Base-by-base conservation (phyloP, 2,329 filamentous ascomycete genomes). In the Clonostachys rhizophaga region DNA sequence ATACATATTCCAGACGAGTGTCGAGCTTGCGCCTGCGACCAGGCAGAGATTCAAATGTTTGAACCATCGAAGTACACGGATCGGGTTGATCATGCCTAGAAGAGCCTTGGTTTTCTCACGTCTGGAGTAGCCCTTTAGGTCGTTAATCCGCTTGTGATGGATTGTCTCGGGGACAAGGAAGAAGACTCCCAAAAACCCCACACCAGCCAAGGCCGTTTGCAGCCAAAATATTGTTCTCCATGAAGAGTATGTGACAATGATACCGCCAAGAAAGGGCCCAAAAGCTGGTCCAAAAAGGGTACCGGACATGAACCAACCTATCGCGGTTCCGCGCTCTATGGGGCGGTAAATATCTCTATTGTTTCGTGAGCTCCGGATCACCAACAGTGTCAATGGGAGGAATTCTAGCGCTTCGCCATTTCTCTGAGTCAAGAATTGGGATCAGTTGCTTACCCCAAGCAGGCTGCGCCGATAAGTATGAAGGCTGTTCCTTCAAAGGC, bases 201-300 rank as follows among this genome's bases (percentile, higher is more conserved):
- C 58, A 3, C 78, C 85, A 0, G 83, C 83, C 6, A 90, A 71
- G 0, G 78, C 86, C 1, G 83, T 81, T 58, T 91, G 87, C 1
- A 91, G 70, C 83, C 86, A 91, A 67, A 90, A 91, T 46, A 91
- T 89, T 40, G 79, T 78, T 16, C 86, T 75, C 88, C 88, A 92
- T 3, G 75, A 78, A 7, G 75, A 73, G 63, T 82, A 90, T 0
- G 86, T 91, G 14, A 91, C 85, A 44, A 92, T 88, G 41, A 90
- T 82, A 20, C 87, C 88, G 47, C 87, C 81, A 10, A 91, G 70
- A 55, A 89, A 87, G 1, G 81, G 79, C 0, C 87, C 86, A 57
- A 87, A 72, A 1, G 82, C 83, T 7, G 87, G 87, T 0, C 87
- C 87, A 42, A 89, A 80, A 0, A 91, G 69, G 0, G 84, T 88